These are phyloP conservation scores for Xylaria sp. DNA, from an alignment of 2,329 filamentous ascomycete species.

Conservation along the genomic window DNA sequence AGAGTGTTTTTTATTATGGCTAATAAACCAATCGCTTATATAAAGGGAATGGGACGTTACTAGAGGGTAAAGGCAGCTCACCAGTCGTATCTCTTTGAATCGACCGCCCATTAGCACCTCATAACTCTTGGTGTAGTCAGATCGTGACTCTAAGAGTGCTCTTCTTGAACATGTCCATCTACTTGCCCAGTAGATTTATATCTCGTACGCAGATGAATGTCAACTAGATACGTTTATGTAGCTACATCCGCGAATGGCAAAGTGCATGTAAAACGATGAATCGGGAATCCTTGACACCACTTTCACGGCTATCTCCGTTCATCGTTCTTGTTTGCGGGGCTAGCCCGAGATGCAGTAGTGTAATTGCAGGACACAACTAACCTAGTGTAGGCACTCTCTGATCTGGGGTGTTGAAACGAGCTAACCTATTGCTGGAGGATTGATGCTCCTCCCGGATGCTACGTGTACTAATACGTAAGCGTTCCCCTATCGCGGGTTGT, in stretches of 20 bases:
- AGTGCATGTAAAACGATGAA: too few species aligned
- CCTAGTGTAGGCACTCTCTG: neutral
- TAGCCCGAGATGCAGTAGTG: neutral
- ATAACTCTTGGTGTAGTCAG: too few species aligned
- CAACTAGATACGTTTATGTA: too few species aligned
- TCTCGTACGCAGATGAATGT: too few species aligned
- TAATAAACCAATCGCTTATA: neutral
- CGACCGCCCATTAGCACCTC: neutral
- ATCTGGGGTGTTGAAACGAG: neutral
- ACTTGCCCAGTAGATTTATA: too few species aligned
- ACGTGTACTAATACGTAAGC: neutral
- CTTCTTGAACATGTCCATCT: too few species aligned
- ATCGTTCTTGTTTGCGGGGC: neutral
- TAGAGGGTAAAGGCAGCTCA: neutral
- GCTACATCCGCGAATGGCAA: too few species aligned
- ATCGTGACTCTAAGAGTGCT: too few species aligned
- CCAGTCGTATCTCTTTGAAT: neutral
- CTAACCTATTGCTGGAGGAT: neutral
- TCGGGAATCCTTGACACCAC: too few species aligned
- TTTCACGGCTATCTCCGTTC: neutral
- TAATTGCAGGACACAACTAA: neutral
- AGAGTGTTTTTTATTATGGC: neutral
- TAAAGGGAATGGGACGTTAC: neutral
- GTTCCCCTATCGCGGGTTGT: neutral
- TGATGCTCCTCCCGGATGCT: neutral